Conservation (phyloP, 192 early-diverging fungal genomes). For the Geranomyces michiganensis region DNA sequence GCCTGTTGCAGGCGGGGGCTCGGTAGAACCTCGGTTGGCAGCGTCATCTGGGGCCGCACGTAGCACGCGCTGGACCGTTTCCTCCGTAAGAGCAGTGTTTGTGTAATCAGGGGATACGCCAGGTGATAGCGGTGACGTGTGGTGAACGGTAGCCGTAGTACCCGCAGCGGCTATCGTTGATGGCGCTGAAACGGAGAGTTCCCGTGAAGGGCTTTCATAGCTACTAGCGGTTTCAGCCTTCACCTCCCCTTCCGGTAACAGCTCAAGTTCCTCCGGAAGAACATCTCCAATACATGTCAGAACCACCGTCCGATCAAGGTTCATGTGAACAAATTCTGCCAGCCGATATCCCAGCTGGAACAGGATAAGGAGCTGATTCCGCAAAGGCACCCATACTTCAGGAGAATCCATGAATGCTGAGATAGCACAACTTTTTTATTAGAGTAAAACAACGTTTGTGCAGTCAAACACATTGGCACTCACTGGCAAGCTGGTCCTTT, state of each 20-base stretch:
- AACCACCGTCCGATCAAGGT: not conserved
- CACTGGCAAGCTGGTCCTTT: slow-evolving; percentile 1
- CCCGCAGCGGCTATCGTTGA: not conserved
- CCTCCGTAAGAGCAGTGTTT: too few relatives aligned
- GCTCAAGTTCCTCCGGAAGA: not conserved
- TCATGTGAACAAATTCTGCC: not conserved
- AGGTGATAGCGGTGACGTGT: too few relatives aligned
- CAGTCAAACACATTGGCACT: not conserved
- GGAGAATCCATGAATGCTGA: not conserved
- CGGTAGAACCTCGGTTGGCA: too few relatives aligned
- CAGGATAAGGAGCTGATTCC: slow-evolving; percentile 6
- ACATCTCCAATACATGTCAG: slow-evolving; percentile 16
- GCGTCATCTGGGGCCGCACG: too few relatives aligned
- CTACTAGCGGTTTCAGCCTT: not conserved
- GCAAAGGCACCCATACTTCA: slow-evolving; percentile 8
- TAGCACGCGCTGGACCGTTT: too few relatives aligned
- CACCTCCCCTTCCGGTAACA: not conserved
- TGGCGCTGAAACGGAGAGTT: not conserved
- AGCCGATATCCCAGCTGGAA: not conserved
- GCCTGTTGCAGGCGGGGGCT: too few relatives aligned
- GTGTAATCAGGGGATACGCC: too few relatives aligned
- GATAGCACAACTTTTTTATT: not conserved
- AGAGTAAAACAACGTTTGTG: not conserved
- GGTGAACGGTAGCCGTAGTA: not conserved
- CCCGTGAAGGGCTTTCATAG: not conserved